Conservation (phyloP, 176 grass and related monocot genomes). For the Pontederia paniculata region DNA sequence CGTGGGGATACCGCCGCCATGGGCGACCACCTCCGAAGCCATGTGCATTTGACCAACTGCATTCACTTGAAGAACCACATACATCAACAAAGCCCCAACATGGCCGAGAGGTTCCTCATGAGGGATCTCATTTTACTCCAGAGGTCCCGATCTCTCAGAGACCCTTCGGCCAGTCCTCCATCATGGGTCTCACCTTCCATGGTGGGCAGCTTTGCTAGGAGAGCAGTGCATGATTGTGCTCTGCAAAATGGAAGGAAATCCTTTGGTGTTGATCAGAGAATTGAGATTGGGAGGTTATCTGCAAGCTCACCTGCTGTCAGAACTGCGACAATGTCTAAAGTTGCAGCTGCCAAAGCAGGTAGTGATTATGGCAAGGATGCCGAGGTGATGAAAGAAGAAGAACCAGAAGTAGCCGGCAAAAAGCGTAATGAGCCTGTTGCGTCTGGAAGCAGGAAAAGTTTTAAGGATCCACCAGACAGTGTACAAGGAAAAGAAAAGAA, state of each 20-base stretch:
- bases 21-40: conserved; percentile 40
- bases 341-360: not conserved
- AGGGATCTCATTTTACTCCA: conserved; percentile 71
- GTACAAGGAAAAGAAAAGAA: not conserved
- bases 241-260: not conserved
- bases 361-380: not conserved
- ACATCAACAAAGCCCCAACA: conserved; percentile 31
- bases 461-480: not conserved
- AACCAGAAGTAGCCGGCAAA: not conserved
- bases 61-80: conserved; percentile 75
- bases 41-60: conserved; percentile 78
- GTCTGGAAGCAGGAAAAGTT: not conserved
- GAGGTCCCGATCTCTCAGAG: conserved; percentile 59
- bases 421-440: not conserved
- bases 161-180: conserved; percentile 63
- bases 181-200: conserved; percentile 24
- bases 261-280: not conserved
- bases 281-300: not conserved
- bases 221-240: conserved; percentile 15
- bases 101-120: conserved; percentile 46
- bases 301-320: not conserved
- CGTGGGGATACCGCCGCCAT: conserved; percentile 6
- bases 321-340: conserved; percentile 4
- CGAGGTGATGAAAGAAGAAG: not conserved
- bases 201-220: not conserved